Conservation (phyloP, 805 yeast species). For the Sugiyamaella qingdaonensis region DNA sequence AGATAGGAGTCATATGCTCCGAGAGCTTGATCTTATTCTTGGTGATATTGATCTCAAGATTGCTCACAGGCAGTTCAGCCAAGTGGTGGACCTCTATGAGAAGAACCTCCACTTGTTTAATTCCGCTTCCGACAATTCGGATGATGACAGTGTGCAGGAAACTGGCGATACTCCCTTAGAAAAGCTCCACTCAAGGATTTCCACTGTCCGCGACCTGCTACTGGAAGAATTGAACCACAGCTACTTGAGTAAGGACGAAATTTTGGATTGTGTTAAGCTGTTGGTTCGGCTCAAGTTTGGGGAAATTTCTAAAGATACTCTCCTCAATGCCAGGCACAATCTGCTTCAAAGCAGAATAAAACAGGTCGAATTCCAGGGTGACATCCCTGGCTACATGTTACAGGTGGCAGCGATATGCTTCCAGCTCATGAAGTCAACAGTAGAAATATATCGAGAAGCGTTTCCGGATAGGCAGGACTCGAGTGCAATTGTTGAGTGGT, state of each 20-base stretch:
- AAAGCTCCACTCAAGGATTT: conserved; percentile 26
- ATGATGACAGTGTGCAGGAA: neutral
- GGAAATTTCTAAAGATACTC: conserved; percentile 46
- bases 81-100: conserved; percentile 36
- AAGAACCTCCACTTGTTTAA: neutral
- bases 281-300: conserved; percentile 41
- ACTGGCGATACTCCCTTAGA: conserved; percentile 4
- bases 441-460: conserved; percentile 47
- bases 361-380: conserved; percentile 53
- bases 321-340: conserved; percentile 45
- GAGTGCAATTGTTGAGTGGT: conserved; percentile 72
- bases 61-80: conserved; percentile 53
- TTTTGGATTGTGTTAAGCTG: conserved; percentile 29
- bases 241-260: conserved; percentile 27
- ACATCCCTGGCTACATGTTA: conserved; percentile 48
- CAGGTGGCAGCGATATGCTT: conserved; percentile 62
- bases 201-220: conserved; percentile 31
- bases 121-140: neutral
- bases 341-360: conserved; percentile 46
- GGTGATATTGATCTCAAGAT: conserved; percentile 68
- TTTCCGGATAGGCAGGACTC: conserved; percentile 46
- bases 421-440: conserved; percentile 56
- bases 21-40: conserved; percentile 53
- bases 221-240: conserved; percentile 34
- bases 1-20: conserved; percentile 36